Base-by-base conservation (phyloP, 768 basidiomycete species). In the Calvatia gigantea region DNA sequence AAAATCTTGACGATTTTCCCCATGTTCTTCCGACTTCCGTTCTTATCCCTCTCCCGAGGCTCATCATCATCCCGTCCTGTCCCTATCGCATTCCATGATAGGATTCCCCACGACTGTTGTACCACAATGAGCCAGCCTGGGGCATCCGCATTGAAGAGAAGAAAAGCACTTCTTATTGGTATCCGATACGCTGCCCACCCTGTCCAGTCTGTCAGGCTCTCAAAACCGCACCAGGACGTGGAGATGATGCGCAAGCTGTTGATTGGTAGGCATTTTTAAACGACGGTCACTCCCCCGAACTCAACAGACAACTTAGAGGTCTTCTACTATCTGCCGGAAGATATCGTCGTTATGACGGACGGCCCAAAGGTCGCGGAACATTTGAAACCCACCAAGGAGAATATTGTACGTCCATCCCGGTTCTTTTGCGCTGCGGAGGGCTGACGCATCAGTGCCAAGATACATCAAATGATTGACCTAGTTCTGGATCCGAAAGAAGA, bases 81-180 rank as follows among this genome's bases (percentile, higher is more conserved):
- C 35, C 35, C 35, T 12, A 2, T 12, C 4, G 11, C 12, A 11
- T n/a, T 12, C 11, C 12, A 21, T 42, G 17, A 42, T 2, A 23
- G 41, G 17, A 23, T 8, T 4, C 9, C 12, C 4, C 3, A 9
- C 6, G 23, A 11, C 14, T n/a, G n/a, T n/a, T n/a, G n/a, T n/a
- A n/a, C 17, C 21, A 42, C 11, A 19, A 42, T 6, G 8, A 2
- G 21, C 21, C 8, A 14, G 25, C 7, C 21, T 21, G 41, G 19
- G 8, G 41, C 17, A 42, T 21, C 17, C 11, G 19, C 21, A 11
- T 2, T 15, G 21, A 23, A 8, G n/a, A 50, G 35, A 4, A 60
- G 54, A 42, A 57, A 51, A 3, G 60, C 60, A 1, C 41, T 62
- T n/a, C 48, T 62, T 14, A 60, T 62, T 15, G 62, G 55, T 5